Percentiles rank a stretch among this genome's conserved stretches.
Evolutionary conservation across 2,329 filamentous ascomycete species (phyloP).

Genomic region (Drechslerella stenobrocha): DNA sequence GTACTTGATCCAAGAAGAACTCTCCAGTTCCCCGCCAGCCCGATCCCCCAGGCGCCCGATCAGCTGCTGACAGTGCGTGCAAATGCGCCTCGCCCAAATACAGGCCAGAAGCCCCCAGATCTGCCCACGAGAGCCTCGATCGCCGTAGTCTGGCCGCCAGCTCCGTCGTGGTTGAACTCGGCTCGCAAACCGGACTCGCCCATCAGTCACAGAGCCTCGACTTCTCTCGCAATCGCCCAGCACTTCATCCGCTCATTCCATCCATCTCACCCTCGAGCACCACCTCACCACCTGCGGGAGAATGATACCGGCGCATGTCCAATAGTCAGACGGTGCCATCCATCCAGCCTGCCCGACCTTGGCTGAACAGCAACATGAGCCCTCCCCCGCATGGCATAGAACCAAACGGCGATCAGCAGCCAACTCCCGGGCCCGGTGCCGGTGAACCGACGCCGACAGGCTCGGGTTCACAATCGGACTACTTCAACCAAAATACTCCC

Average conservation of each 20-base stretch:
- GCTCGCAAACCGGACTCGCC: too few relatives aligned
- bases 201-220: too few relatives aligned
- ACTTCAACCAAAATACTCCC: conserved; percentile 11
- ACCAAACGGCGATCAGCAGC: background rate
- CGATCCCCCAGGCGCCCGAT: too few relatives aligned
- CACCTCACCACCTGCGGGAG: background rate
- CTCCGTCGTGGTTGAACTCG: too few relatives aligned
- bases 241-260: background rate
- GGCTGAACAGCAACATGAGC: conserved; percentile 10
- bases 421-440: conserved; percentile 23
- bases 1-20: too few relatives aligned
- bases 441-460: conserved; percentile 14
- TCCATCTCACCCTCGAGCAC: background rate
- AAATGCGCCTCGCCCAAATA: too few relatives aligned
- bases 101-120: too few relatives aligned
- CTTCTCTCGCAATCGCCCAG: too few relatives aligned
- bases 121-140: too few relatives aligned
- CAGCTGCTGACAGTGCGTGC: too few relatives aligned
- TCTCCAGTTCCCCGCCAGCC: too few relatives aligned
- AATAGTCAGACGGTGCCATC: conserved; percentile 11
- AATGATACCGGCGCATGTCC: conserved; percentile 5
- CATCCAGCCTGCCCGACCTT: background rate
- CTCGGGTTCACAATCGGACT: conserved; percentile 6
- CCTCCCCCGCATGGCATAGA: conserved; percentile 9
- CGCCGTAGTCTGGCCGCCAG: too few relatives aligned